Conservation (phyloP, 2,329 filamentous ascomycete genomes). For the Penicillium italicum region DNA sequence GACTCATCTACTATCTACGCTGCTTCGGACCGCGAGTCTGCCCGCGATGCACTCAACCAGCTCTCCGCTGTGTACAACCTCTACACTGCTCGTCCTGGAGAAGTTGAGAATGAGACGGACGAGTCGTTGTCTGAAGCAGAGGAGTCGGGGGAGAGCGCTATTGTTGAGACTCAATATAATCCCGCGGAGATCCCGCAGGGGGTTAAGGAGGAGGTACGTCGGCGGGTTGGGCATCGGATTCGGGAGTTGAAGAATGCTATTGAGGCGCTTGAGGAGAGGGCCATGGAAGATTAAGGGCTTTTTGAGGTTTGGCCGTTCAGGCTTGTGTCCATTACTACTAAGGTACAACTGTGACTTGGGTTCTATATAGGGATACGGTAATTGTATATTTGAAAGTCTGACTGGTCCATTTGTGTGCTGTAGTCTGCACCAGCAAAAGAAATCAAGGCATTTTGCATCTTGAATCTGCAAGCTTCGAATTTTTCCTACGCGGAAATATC, state of each 20-base stretch:
- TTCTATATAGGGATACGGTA: neutral
- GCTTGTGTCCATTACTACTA: neutral
- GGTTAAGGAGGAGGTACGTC: slow-evolving; percentile 43
- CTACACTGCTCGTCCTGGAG: slow-evolving; percentile 28
- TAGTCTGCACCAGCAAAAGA: neutral
- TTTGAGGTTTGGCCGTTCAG: neutral
- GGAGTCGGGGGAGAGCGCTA: slow-evolving; percentile 13
- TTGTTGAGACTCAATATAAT: slow-evolving; percentile 34
- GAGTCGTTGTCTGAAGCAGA: neutral
- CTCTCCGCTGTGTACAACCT: slow-evolving; percentile 34
- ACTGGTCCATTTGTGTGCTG: neutral
- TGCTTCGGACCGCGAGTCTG: slow-evolving; percentile 44
- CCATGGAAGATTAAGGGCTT: slow-evolving; percentile 30
- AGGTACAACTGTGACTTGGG: neutral
- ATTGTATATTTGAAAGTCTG: neutral
- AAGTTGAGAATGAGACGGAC: slow-evolving; percentile 10
- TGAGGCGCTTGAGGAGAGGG: slow-evolving; percentile 41
- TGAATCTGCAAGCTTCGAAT: neutral
- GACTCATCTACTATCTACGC: slow-evolving; percentile 46
- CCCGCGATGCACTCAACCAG: slow-evolving; percentile 45
- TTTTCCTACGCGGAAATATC: neutral
- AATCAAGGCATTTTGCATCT: neutral
- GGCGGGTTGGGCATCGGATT: slow-evolving; percentile 44
- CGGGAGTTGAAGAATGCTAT: slow-evolving; percentile 48
- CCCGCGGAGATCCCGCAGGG: slow-evolving; percentile 26